Percentiles rank a stretch among this genome's conserved stretches.
Conservation (phyloP, 768 basidiomycete genomes). For the Collybia mongolica region DNA sequence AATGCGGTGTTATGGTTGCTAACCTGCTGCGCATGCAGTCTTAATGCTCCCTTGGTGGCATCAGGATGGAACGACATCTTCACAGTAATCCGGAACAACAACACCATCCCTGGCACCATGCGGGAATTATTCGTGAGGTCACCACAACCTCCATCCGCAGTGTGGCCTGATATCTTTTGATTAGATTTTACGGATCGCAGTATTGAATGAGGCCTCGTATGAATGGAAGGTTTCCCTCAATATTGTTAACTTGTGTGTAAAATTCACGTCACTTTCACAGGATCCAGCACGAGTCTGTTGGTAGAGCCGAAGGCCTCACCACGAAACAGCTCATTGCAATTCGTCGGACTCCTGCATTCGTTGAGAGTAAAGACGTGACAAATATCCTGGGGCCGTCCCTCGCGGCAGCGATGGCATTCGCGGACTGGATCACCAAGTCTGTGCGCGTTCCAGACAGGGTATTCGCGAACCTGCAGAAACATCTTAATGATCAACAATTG, state of each 20-base stretch:
- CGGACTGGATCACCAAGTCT: constrained; percentile 25
- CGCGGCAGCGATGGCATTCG: constrained; percentile 23
- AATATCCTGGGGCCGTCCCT: constrained; percentile 20
- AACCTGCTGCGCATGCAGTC: constrained; percentile 10
- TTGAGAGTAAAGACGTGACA: constrained; percentile 7
- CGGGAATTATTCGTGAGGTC: constrained; percentile 32
- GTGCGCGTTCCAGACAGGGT: constrained; percentile 21
- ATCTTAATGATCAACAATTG: constrained; percentile 22
- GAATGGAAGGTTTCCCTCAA: constrained; percentile 19
- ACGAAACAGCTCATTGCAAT: constrained; percentile 24
- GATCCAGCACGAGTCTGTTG: constrained; percentile 31
- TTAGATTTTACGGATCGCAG: constrained; percentile 27
- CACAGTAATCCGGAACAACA: constrained; percentile 25
- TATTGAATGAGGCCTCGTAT: constrained; percentile 25
- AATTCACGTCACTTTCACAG: constrained; percentile 8
- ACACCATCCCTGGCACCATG: constrained; percentile 28
- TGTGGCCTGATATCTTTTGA: background rate
- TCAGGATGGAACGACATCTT: constrained; percentile 33
- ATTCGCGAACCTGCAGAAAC: constrained; percentile 19
- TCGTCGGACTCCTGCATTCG: constrained; percentile 18
- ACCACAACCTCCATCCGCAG: background rate
- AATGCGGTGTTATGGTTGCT: background rate
- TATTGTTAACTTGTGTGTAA: background rate
- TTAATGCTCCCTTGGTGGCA: constrained; percentile 27
- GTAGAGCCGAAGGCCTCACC: constrained; percentile 27